A percentile compares a stretch with the other conserved stretches of the same genome.
Conservation (phyloP, 2,329 filamentous ascomycete genomes). For the Colletotrichum truncatum region DNA sequence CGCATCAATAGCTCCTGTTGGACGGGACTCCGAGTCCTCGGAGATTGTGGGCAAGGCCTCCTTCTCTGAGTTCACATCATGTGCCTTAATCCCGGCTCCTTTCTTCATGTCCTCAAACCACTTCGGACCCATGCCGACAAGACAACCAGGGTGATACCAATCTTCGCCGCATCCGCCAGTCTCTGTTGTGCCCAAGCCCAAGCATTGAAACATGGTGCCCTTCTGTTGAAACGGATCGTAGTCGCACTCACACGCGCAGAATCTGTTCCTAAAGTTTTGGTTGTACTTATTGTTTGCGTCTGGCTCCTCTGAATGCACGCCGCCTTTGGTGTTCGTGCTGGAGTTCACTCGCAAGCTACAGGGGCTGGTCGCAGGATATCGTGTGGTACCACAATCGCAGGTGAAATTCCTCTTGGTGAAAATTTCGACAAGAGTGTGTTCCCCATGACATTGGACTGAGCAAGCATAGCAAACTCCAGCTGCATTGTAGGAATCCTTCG, state of each 20-base stretch:
- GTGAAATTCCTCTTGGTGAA: constrained; percentile 96
- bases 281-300: constrained; percentile 86
- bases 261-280: constrained; percentile 92
- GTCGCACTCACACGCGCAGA: constrained; percentile 88
- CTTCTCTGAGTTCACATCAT: constrained; percentile 17
- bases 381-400: constrained; percentile 93
- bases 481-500: constrained; percentile 70
- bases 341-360: constrained; percentile 81
- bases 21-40: constrained; percentile 53
- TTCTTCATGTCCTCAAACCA: constrained; percentile 69
- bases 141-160: constrained; percentile 96
- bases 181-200: constrained; percentile 82
- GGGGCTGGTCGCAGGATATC: constrained; percentile 74
- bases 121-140: constrained; percentile 80
- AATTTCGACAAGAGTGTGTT: constrained; percentile 93
- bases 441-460: constrained; percentile 95
- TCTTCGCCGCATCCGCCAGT: constrained; percentile 94
- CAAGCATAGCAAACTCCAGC: constrained; percentile 97
- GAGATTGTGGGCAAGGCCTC: constrained; percentile 56
- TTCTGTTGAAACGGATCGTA: constrained; percentile 92
- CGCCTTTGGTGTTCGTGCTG: constrained; percentile 78
- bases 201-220: constrained; percentile 97
- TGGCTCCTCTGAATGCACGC: constrained; percentile 79
- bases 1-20: constrained; percentile 31
- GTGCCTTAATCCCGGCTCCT: constrained; percentile 40